phyloP scores from a whole-genome alignment of 2,329 filamentous ascomycete species.

The Epicoccum nigrum region DNA sequence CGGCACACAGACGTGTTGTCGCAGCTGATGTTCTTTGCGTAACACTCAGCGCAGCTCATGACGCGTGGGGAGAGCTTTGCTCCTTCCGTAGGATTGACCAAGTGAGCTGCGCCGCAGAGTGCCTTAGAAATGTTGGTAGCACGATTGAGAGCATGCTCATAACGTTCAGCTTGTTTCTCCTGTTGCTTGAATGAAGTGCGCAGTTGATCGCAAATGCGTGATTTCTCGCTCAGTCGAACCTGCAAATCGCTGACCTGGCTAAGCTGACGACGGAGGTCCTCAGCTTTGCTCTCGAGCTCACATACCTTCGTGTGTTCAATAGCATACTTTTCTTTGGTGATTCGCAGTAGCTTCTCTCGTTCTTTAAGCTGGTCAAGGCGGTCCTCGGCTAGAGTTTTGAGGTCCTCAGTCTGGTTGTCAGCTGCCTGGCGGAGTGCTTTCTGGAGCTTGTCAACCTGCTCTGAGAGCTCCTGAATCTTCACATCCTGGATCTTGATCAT shows the following conservation, averaged over 20 bases:
- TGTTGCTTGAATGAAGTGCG: conserved; percentile 23
- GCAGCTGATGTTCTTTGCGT: conserved; percentile 31
- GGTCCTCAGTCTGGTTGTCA: not conserved
- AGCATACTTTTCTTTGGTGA: conserved; percentile 18
- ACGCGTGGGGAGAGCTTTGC: conserved; percentile 30
- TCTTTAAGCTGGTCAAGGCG: conserved; percentile 15
- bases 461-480: not conserved
- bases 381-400: conserved; percentile 6
- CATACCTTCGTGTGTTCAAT: conserved; percentile 15
- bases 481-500: not conserved
- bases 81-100: conserved; percentile 25
- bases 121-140: conserved; percentile 19
- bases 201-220: conserved; percentile 23
- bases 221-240: conserved; percentile 28
- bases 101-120: conserved; percentile 35
- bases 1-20: conserved; percentile 31
- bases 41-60: conserved; percentile 39
- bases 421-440: not conserved
- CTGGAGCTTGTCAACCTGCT: not conserved
- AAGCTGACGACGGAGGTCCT: conserved; percentile 10
- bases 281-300: conserved; percentile 22
- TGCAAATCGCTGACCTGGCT: conserved; percentile 15
- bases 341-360: conserved; percentile 17
- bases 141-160: conserved; percentile 4
- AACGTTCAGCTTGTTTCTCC: not conserved